Conservation (phyloP, 1,284 basidiomycete genomes). For the Nidula niveotomentosa region DNA sequence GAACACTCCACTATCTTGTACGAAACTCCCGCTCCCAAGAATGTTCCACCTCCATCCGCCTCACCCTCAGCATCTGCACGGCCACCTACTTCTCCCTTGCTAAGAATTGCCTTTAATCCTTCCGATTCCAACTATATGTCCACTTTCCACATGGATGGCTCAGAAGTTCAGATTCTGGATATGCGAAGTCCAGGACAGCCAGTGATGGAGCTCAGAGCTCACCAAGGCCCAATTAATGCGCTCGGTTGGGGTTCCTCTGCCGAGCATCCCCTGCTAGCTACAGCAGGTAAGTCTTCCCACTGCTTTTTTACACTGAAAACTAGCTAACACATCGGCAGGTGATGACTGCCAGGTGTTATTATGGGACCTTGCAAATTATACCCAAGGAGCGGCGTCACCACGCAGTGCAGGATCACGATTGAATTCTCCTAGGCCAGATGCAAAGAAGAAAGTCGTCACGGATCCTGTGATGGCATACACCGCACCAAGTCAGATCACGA, state of each 20-base stretch:
- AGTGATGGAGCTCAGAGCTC: constrained; percentile 86
- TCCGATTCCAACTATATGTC: constrained; percentile 89
- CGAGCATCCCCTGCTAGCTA: constrained; percentile 81
- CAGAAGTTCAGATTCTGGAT: constrained; percentile 87
- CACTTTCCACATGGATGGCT: constrained; percentile 90
- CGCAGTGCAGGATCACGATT: constrained; percentile 63
- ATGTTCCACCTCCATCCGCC: constrained; percentile 53
- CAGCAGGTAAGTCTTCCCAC: constrained; percentile 58
- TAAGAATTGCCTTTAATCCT: constrained; percentile 87
- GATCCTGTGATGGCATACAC: constrained; percentile 86
- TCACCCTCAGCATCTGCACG: constrained; percentile 59
- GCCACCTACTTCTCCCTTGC: constrained; percentile 77
- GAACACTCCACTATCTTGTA: constrained; percentile 99
- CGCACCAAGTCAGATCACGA: constrained; percentile 78
- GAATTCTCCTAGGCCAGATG: constrained; percentile 72
- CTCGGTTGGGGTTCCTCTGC: constrained; percentile 82
- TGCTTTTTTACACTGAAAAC: constrained; percentile 2
- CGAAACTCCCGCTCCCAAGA: constrained; percentile 85
- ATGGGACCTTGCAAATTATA: constrained; percentile 80
- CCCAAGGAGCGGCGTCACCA: constrained; percentile 59
- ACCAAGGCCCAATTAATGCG: constrained; percentile 76
- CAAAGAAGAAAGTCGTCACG: constrained; percentile 70
- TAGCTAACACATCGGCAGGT: constrained; percentile 39
- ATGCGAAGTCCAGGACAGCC: constrained; percentile 94
- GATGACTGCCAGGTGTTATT: constrained; percentile 91